Evolutionary conservation across 768 basidiomycete genomes (phyloP).

Genomic region (Tephrocybe sp.): DNA sequence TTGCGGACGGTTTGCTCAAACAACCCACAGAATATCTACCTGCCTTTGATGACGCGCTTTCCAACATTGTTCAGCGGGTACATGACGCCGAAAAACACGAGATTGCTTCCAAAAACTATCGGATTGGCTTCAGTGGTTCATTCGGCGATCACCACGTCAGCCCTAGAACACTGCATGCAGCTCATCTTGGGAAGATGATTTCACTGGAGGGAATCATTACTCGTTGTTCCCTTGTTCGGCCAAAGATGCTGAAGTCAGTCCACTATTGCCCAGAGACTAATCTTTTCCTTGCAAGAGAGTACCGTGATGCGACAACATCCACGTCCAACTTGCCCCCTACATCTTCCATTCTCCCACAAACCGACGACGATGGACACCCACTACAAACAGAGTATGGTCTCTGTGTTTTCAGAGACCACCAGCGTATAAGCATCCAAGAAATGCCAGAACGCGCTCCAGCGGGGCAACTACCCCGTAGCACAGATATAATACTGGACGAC

Average conservation of each 20-base stretch:
- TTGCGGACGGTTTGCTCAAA: slow-evolving; percentile 85
- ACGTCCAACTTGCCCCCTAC: slow-evolving; percentile 86
- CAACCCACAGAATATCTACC: slow-evolving; percentile 85
- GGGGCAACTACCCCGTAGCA: slow-evolving; percentile 93
- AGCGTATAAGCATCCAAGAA: slow-evolving; percentile 97
- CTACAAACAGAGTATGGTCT: slow-evolving; percentile 92
- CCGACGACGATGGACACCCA: slow-evolving; percentile 85
- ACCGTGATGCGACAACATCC: slow-evolving; percentile 90
- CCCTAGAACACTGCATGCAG: slow-evolving; percentile 85
- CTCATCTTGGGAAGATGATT: slow-evolving; percentile 94
- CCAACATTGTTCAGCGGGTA: slow-evolving; percentile 68
- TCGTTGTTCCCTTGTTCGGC: slow-evolving; percentile 94
- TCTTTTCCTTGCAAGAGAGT: slow-evolving; percentile 83
- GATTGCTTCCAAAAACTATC: slow-evolving; percentile 76
- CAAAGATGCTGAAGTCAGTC: slow-evolving; percentile 96
- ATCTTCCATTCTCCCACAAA: slow-evolving; percentile 83
- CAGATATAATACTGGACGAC: slow-evolving; percentile 94
- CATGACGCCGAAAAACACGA: slow-evolving; percentile 83
- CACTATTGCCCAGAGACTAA: slow-evolving; percentile 92
- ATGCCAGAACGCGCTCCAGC: slow-evolving; percentile 99
- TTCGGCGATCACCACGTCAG: slow-evolving; percentile 99
- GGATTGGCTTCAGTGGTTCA: slow-evolving; percentile 90
- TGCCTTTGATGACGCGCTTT: slow-evolving; percentile 86
- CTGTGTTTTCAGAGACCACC: slow-evolving; percentile 93
- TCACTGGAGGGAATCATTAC: slow-evolving; percentile 98